phyloP scores from a whole-genome alignment of 2,329 filamentous ascomycete species.

The Phyllosticta citrichinensis region DNA sequence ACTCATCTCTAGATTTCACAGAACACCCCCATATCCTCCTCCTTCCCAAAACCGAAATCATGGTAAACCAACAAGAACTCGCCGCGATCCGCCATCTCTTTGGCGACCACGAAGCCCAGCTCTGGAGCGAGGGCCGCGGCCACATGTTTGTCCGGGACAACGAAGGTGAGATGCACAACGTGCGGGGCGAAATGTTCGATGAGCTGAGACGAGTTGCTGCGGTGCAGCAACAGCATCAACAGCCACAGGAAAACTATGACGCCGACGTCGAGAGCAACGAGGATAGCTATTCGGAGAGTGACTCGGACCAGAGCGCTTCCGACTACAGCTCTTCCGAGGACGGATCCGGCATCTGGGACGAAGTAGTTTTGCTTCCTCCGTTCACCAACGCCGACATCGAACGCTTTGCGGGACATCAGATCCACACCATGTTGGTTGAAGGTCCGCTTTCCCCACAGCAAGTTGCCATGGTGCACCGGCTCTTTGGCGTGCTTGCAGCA shows the following conservation, averaged over 20 bases:
- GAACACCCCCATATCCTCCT: neutral
- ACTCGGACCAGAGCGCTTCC: too few relatives aligned
- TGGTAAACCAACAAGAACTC: neutral
- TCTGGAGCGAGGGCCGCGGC: neutral
- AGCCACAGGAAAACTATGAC: neutral
- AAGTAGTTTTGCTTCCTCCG: too few relatives aligned
- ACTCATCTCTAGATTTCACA: neutral
- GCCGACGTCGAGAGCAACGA: neutral
- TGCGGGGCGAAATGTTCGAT: neutral
- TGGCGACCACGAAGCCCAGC: neutral
- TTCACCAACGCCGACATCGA: too few relatives aligned
- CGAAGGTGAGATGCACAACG: neutral
- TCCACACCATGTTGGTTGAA: too few relatives aligned
- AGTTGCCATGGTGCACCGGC: too few relatives aligned
- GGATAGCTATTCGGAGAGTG: neutral
- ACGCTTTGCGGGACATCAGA: too few relatives aligned
- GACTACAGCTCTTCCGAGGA: too few relatives aligned
- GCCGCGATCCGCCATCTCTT: neutral
- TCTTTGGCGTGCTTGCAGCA: too few relatives aligned
- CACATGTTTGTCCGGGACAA: neutral
- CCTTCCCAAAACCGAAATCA: neutral
- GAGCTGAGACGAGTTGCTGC: neutral
- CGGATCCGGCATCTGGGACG: too few relatives aligned
- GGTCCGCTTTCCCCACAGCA: too few relatives aligned
- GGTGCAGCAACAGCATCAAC: neutral